Percentiles rank a stretch among this genome's conserved stretches.
Evolutionary conservation across 192 early-diverging fungal genomes (phyloP).

Genomic region (Coemansia sp.): DNA sequence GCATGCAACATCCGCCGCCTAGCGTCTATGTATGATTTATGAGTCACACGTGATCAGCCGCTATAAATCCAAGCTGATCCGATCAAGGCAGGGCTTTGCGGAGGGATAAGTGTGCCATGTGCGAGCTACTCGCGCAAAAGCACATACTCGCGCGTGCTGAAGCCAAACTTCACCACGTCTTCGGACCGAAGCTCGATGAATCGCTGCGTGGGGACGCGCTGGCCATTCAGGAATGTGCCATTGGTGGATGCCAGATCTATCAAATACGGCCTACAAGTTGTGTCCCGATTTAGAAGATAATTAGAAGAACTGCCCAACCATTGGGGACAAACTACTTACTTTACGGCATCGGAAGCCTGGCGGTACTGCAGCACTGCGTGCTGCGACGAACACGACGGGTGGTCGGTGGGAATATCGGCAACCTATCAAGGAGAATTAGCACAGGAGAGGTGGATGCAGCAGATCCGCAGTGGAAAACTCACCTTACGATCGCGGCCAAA

Average conservation of each 20-base stretch:
- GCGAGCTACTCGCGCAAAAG: constrained; percentile 63
- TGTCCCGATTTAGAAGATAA: no score
- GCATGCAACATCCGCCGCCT: no score
- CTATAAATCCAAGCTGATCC: no score
- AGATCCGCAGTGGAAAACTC: neutral
- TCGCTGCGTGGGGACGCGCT: constrained; percentile 66
- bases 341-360: constrained; percentile 49
- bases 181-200: constrained; percentile 80
- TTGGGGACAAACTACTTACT: constrained; percentile 19
- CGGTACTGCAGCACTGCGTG: constrained; percentile 92
- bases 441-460: no score
- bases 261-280: constrained; percentile 72
- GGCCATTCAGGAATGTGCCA: constrained; percentile 84
- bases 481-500: constrained; percentile 81
- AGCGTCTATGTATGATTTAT: no score
- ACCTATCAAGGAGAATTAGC: constrained; percentile 42
- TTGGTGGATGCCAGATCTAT: constrained; percentile 94
- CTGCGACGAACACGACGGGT: constrained; percentile 92
- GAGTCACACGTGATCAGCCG: no score
- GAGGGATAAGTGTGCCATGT: no score
- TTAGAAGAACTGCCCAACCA: no score
- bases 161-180: constrained; percentile 89
- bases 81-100: no score
- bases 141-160: constrained; percentile 89
- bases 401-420: constrained; percentile 91